phyloP scores from a whole-genome alignment of 129 eudicot genomes.

The Flaveria robusta region DNA sequence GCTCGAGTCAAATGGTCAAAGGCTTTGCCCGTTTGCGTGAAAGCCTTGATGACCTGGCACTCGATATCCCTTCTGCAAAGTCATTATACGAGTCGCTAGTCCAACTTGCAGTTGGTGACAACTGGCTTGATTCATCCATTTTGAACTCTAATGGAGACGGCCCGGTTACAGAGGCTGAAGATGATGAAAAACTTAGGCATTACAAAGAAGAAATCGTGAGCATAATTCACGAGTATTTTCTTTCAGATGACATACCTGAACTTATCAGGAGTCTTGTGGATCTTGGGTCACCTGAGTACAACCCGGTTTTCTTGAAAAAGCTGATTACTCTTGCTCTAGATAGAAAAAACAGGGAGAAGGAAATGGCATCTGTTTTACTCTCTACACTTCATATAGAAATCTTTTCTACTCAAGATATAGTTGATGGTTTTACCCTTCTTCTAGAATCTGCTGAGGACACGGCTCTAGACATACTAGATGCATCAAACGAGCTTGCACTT shows the following conservation, averaged over 20 bases:
- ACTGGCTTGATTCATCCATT: conserved; percentile 78
- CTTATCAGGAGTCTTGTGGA: conserved; percentile 77
- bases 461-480: conserved; percentile 84
- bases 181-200: conserved; percentile 56
- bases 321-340: conserved; percentile 89
- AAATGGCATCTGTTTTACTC: conserved; percentile 87
- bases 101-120: conserved; percentile 57
- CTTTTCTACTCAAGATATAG: conserved; percentile 85
- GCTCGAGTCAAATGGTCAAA: conserved; percentile 87
- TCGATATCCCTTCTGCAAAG: conserved; percentile 86
- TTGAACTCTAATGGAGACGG: conserved; percentile 47
- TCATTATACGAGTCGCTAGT: conserved; percentile 52
- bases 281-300: conserved; percentile 63
- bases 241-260: conserved; percentile 88
- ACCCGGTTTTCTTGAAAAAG: conserved; percentile 76
- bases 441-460: conserved; percentile 91
- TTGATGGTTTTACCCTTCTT: conserved; percentile 71
- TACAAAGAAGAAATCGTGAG: conserved; percentile 78
- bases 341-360: conserved; percentile 84
- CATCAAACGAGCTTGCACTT: conserved; percentile 79
- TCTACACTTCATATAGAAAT: conserved; percentile 85
- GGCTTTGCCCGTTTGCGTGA: conserved; percentile 79
- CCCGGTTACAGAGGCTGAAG: conserved; percentile 36
- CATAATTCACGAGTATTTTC: conserved; percentile 83
- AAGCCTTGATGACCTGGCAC: conserved; percentile 90